Evolutionary conservation across 345 rosid genomes (phyloP), one percentile per base, ranked within the genome.

Genomic region (Dovyalis caffra): DNA sequence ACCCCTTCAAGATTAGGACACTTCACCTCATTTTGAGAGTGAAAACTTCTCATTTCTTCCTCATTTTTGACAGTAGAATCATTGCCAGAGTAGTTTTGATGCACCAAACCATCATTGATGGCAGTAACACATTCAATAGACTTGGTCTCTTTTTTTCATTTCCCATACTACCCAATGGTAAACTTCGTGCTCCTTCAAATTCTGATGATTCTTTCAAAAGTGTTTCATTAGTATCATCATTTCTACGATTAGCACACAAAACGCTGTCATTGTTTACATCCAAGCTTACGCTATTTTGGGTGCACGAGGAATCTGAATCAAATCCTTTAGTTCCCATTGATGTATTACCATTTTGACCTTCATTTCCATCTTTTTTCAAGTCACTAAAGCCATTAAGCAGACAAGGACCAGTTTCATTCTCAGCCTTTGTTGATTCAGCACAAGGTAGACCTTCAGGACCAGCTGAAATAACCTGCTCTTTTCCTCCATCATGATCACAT

Each of bases 271-370:
- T 89, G 82, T 83, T 88, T 77, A 74, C 86, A 83, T 86, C 91
- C 75, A 87, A 69, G 74, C 75, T 78, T 79, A 83, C 62, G 72
- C 81, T 84, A 62, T 86, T 89, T 69, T 74, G 85, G 23, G 91
- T 85, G 81, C 86, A 86, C 78, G 91, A 90, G 76, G 92, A 90
- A 76, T 89, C 92, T 33, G 87, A 85, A 76, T 89, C 90, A 79
- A 90, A 80, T 74, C 81, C 82, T 79, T 85, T 88, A 33, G 77
- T 70, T 77, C 79, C 86, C 64, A 74, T 64, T 78, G 79, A 83
- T 32, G 77, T 84, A 58, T 81, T 81, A 58, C 76, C 76, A 61
- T 61, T 76, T 82, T 81, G 80, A 62, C 74, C 80, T 68, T 87
- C 88, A 88, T 78, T 80, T 72, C 70, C 75, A 63, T 87, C 89